Base-by-base conservation (phyloP, 306 rosid species). In the Alnus rubra region DNA sequence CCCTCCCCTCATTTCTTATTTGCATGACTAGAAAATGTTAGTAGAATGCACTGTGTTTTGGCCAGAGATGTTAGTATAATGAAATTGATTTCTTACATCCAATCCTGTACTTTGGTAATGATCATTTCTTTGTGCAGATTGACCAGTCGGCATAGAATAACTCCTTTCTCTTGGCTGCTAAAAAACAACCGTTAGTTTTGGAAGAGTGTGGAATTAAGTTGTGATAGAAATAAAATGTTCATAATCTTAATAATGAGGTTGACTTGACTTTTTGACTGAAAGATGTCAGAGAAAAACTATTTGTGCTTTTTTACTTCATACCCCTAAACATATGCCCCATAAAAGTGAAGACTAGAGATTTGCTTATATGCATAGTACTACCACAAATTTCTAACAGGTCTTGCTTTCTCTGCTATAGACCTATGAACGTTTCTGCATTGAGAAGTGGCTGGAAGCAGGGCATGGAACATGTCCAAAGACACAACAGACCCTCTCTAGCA, bases 381-480 rank as follows among this genome's bases (percentile, higher is more conserved):
- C 71, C 51, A 42, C 81, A 55, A 71, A 82, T 62, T 71, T 76
- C 60, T 76, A 45, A 82, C 19, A 15, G 28, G 76, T 83, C 35
- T 78, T 74, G 74, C 82, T 82, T 74, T 82, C 65, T 45, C 76
- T 79, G 77, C 69, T 88, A 92, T 86, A 96, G 99, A 96, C 99
- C 50, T 96, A 96, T 48, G 99, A 96, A 85, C 98, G 97, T 63
- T 81, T 92, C 75, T 96, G 93, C 82, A 96, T 96, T 39, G 98
- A 96, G 82, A 96, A 90, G 83, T 96, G 99, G 98, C 84, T 96
- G 81, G 96, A 89, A 71, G 93, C 86, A 18, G 96, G 98, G 81
- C 97, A 96, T 14, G 85, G 85, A 16, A 93, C 99, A 37, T 96
- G 99, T 82, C 99, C 99, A 1, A 96, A 96, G 87, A 96, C 99